Base-by-base conservation (phyloP, 805 yeast genomes). In the Saccharomyces paradoxus region DNA sequence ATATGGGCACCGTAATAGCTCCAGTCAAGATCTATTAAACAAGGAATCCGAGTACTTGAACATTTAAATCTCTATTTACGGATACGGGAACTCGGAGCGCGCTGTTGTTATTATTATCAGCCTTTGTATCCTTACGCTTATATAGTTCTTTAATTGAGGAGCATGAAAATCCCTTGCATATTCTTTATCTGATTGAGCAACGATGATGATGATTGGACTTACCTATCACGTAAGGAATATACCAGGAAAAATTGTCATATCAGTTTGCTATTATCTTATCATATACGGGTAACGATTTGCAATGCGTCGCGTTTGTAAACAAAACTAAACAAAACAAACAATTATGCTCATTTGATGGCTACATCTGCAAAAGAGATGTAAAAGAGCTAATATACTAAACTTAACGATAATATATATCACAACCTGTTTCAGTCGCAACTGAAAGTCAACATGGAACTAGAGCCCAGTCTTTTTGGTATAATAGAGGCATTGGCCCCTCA, bases 11-110 rank as follows among this genome's bases (percentile, higher is more conserved):
- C 44, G 44, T 37, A 37, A 37, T 17, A 37, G 22, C 17, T 37
- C 44, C 22, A 37, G 44, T 17, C 44, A 37, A 21, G 44, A 37
- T 37, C 76, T 74, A 55, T 81, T 80, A 60, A 68, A 72, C 17
- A 60, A 68, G 32, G 78, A 73, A 56, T 64, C 74, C 17, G 78
- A 75, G 49, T 70, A 65, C 49, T 69, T 52, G 58, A 69, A 62
- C 55, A 62, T 44, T 68, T 70, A 28, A 46, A 21, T 26, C 17
- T 46, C 5, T n/a, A 14, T 14, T 4, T n/a, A 17, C 13, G 22
- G 17, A 37, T n/a, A 37, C 4, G 3, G 44, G 3, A 5, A 3
- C 9, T 37, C 17, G 44, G 7, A 17, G 37, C 37, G 22, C 22
- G 44, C 13, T 37, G 22, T 17, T 37, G 13, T 17, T 17, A 17